Evolutionary conservation across 2,329 filamentous ascomycete species (phyloP), one percentile per base, ranked within the genome.

Genomic region (Gremmenia infestans): DNA sequence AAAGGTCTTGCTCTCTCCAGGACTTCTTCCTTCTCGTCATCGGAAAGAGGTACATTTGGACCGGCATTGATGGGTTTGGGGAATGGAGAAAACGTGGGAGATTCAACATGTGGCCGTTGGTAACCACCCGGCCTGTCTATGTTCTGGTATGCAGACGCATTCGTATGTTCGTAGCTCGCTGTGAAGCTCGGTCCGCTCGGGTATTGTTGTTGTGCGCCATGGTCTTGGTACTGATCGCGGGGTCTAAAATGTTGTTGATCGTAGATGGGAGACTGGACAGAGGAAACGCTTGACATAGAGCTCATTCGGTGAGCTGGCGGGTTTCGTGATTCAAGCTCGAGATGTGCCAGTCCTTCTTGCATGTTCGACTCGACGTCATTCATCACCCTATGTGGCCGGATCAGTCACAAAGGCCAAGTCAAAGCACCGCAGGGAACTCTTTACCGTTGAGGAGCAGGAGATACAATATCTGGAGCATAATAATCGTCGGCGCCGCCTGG

Each of bases 321-420:
- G 68, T 73, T 81, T 76, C 73, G 75, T 59, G 88, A 87, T 77
- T 91, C 86, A 58, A 91, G 80, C 78, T 97, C 92, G 76, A 99
- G 84, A 72, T 92, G 87, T 68, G 93, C 89, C 63, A 99, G 82
- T 74, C 89, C 93, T 69, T 96, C 87, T 76, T 96, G 91, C 83
- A 99, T 97, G 74, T 96, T 93, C 74, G 93, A 89, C 65, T 93
- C 91, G 63, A 97, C 91, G 79, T 97, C 91, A 71, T 91, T 89
- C 85, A 93, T 96, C 69, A 95, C 85, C 77, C 91, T 96, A 73
- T n/a, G 46, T 45, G n/a, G 7, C 45, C 50, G 11, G n/a, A 47
- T 60, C 53, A 60, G 56, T 50, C 37, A 5, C 42, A 17, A 12
- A 19, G 39, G 22, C 7, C 12, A 48, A 35, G 23, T 40, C 45